These are phyloP conservation scores for Trichophyton rubrum DNA, from an alignment of 2,329 filamentous ascomycete genomes.

Conservation along the genomic window DNA sequence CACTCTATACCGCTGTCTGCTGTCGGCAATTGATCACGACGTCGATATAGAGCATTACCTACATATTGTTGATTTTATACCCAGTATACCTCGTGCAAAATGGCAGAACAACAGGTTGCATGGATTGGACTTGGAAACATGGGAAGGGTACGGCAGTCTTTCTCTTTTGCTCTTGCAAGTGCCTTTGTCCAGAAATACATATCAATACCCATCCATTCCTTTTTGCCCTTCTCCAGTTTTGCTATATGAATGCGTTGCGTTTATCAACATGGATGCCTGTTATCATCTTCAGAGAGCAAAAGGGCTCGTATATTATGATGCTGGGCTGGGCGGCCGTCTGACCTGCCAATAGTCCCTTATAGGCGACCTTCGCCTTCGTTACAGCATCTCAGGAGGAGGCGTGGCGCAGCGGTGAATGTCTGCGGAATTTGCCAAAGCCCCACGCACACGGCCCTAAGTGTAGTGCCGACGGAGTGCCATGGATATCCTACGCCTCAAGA, in stretches of 20 bases:
- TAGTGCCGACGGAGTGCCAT: not conserved
- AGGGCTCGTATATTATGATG: no score
- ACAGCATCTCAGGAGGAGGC: not conserved
- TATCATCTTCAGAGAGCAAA: no score
- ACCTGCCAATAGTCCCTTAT: not conserved
- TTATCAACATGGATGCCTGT: no score
- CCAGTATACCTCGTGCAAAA: not conserved
- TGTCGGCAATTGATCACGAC: not conserved
- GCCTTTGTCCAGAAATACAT: not conserved
- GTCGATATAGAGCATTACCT: not conserved
- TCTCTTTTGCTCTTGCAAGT: not conserved
- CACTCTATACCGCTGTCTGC: not conserved
- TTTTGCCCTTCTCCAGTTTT: not conserved
- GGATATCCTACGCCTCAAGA: not conserved
- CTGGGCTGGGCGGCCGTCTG: not conserved
- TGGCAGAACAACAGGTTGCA: constrained; percentile 9
- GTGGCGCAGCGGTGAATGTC: not conserved
- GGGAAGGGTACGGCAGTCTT: constrained; percentile 14
- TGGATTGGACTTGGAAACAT: constrained; percentile 20
- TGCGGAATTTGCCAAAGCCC: not conserved
- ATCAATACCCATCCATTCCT: not conserved
- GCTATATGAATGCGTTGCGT: not conserved
- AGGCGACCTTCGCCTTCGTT: not conserved
- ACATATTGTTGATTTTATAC: not conserved
- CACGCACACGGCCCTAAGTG: not conserved